Percentiles rank a stretch among this genome's conserved stretches.
These are phyloP conservation scores for Wickerhamiella shivajii DNA, from an alignment of 805 yeast genomes.

Conservation along the genomic window DNA sequence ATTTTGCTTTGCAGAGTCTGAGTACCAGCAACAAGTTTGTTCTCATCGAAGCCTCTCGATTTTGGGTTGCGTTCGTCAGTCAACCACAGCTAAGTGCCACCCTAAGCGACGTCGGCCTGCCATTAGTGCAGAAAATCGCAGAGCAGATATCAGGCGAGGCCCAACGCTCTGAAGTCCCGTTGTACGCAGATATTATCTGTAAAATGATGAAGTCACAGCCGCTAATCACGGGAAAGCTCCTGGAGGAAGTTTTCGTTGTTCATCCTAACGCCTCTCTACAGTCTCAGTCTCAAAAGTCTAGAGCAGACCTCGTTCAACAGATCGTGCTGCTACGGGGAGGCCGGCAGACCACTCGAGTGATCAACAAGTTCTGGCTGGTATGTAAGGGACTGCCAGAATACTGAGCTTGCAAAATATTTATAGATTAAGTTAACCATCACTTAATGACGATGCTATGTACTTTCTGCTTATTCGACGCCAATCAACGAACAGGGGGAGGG, in stretches of 20 bases:
- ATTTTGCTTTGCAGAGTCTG: conserved; percentile 30
- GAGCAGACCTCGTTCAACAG: conserved; percentile 20
- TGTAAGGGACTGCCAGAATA: conserved; percentile 23
- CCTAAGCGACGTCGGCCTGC: conserved; percentile 22
- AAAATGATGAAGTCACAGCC: conserved; percentile 19
- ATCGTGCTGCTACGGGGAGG: conserved; percentile 22
- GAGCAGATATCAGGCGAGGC: conserved; percentile 29
- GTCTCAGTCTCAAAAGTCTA: conserved; percentile 10
- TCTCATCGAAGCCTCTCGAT: conserved; percentile 35
- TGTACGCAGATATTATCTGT: conserved; percentile 30
- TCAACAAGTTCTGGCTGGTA: conserved; percentile 23
- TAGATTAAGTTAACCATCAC: neutral
- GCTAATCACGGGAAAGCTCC: conserved; percentile 8
- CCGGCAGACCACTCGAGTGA: conserved; percentile 18
- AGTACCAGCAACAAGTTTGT: conserved; percentile 40
- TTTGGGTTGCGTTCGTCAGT: conserved; percentile 38
- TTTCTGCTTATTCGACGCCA: too few species aligned
- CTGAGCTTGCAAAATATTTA: conserved; percentile 5
- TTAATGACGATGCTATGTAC: too few species aligned
- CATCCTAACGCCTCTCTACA: conserved; percentile 11
- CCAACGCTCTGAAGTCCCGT: conserved; percentile 31
- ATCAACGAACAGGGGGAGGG: too few species aligned
- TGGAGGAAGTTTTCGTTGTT: conserved; percentile 11
- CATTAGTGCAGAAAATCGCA: conserved; percentile 27
- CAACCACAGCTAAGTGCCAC: conserved; percentile 10